A percentile compares a stretch with the other conserved stretches of the same genome.
Evolutionary conservation across 2,329 filamentous ascomycete genomes (phyloP).

Genomic region (Chrysosporium keratinophilum): DNA sequence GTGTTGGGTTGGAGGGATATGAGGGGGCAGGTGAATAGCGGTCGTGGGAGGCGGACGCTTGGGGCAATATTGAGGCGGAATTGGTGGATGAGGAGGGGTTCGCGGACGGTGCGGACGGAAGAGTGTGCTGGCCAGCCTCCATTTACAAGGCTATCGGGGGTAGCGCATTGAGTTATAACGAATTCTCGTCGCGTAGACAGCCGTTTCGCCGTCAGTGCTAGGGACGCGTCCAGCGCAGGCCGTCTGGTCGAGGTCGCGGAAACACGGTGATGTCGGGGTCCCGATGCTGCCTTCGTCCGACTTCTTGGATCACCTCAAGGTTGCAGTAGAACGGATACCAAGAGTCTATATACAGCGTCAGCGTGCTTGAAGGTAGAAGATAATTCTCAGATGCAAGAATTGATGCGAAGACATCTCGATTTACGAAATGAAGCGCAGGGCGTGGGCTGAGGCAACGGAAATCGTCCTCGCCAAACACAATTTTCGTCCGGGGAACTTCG

Average conservation of each 20-base stretch:
- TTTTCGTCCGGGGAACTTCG: too few relatives aligned
- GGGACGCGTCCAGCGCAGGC: neutral
- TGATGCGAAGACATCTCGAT: neutral
- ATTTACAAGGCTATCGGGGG: constrained; percentile 1
- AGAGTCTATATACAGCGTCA: neutral
- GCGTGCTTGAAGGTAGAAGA: neutral
- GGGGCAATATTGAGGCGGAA: neutral
- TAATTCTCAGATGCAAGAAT: neutral
- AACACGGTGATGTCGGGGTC: constrained; percentile 1
- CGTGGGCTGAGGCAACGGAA: neutral
- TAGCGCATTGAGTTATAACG: neutral
- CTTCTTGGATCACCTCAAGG: neutral
- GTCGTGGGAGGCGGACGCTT: neutral
- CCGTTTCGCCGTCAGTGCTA: neutral
- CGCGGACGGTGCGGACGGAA: neutral
- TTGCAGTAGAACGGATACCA: neutral
- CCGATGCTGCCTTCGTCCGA: constrained; percentile 3
- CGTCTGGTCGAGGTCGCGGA: neutral
- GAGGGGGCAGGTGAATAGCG: neutral
- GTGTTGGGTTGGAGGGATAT: neutral
- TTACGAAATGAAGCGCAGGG: neutral
- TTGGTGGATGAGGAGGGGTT: neutral
- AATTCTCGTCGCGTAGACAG: neutral
- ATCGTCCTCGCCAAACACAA: too few relatives aligned
- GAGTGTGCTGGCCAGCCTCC: neutral